Percentiles rank a stretch among this genome's conserved stretches.
phyloP scores from a whole-genome alignment of 73 alveolate species.

The Tetrahymena elliotti region DNA sequence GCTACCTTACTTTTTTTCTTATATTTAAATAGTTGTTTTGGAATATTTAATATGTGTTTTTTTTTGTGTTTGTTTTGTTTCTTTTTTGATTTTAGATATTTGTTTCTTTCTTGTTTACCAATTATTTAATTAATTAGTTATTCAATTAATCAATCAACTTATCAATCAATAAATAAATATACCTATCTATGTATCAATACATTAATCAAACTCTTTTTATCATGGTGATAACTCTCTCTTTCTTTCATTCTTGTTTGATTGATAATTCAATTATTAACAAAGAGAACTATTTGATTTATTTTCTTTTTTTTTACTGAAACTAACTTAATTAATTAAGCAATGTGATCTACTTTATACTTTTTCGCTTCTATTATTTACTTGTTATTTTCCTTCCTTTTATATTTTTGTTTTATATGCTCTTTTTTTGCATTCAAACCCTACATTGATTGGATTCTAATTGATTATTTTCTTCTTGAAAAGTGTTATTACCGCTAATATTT shows the following conservation, averaged over 20 bases:
- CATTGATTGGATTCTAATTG: background rate
- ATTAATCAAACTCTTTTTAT: background rate
- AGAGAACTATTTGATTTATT: background rate
- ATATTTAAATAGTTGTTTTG: background rate
- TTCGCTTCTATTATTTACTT: background rate
- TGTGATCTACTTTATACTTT: background rate
- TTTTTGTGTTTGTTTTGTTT: background rate
- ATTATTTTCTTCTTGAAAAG: background rate
- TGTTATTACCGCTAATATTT: background rate
- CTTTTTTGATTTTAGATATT: background rate
- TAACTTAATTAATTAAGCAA: background rate
- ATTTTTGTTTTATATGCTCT: background rate
- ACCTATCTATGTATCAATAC: background rate
- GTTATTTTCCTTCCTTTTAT: background rate
- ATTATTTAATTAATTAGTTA: background rate
- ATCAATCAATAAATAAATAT: background rate
- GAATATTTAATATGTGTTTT: background rate
- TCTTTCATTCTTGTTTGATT: background rate
- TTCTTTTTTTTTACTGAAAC: background rate
- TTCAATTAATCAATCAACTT: background rate
- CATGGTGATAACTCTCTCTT: background rate
- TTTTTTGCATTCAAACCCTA: background rate
- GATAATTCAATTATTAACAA: background rate
- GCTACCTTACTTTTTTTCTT: background rate
- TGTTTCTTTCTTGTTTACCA: background rate